Percentiles rank a stretch among this genome's conserved stretches.
These are phyloP conservation scores for Zymoseptoria pseudotritici DNA, from an alignment of 2,329 filamentous ascomycete species.

Conservation along the genomic window DNA sequence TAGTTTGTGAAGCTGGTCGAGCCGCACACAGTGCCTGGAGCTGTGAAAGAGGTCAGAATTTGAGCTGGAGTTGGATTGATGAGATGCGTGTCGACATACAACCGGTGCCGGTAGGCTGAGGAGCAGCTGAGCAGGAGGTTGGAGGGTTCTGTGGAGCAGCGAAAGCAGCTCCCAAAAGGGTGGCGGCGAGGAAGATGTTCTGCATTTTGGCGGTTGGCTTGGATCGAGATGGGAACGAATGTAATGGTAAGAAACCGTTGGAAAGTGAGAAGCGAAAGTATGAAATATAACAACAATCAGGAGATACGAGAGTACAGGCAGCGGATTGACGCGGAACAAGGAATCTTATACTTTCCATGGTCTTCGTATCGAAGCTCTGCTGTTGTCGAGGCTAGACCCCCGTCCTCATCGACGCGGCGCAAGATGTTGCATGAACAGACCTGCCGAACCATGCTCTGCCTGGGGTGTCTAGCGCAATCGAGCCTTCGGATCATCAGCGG, in stretches of 20 bases:
- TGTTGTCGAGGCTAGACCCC: background rate
- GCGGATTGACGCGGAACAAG: background rate
- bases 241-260: background rate
- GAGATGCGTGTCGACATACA: background rate
- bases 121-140: background rate
- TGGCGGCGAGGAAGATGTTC: background rate
- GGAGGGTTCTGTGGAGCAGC: background rate
- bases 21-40: constrained; percentile 5
- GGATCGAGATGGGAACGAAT: background rate
- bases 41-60: background rate
- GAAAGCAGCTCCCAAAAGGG: background rate
- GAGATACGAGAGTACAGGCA: background rate
- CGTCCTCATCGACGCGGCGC: too few species aligned
- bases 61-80: background rate
- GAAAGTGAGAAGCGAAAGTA: background rate
- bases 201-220: background rate
- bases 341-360: background rate
- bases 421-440: background rate
- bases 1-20: constrained; percentile 12
- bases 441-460: background rate
- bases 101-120: background rate
- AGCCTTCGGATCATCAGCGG: background rate
- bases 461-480: background rate
- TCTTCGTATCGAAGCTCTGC: background rate
- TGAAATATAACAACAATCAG: background rate